phyloP scores from a whole-genome alignment of 2,329 filamentous ascomycete species.

The Coniella vitis region DNA sequence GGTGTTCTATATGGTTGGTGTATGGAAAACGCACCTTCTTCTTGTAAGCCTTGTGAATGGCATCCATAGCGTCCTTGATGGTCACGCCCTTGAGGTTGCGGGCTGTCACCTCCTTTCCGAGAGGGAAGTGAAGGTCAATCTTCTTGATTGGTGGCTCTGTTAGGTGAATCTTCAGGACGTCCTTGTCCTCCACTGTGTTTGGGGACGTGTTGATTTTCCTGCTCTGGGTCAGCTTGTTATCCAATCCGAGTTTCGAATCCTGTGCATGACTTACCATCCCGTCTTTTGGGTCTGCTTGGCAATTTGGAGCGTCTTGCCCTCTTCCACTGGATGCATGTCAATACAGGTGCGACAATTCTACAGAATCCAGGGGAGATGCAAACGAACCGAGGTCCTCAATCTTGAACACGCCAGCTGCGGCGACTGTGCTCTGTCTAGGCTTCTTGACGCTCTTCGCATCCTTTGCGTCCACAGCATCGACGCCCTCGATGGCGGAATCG shows the following conservation, averaged over 20 bases:
- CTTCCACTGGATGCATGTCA: slow-evolving; percentile 46
- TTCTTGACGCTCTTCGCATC: slow-evolving; percentile 58
- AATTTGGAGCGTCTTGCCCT: slow-evolving; percentile 60
- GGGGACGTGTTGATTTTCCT: slow-evolving; percentile 95
- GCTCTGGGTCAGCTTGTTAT: neutral
- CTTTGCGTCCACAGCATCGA: slow-evolving; percentile 65
- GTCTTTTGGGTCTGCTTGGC: slow-evolving; percentile 79
- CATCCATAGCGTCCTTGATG: slow-evolving; percentile 93
- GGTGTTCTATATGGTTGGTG: neutral
- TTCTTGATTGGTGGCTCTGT: slow-evolving; percentile 82
- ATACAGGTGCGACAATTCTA: slow-evolving; percentile 1
- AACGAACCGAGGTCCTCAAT: slow-evolving; percentile 77
- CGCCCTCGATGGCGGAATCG: slow-evolving; percentile 82
- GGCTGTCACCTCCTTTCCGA: slow-evolving; percentile 81
- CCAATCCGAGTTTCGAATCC: no score
- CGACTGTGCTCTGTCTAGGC: slow-evolving; percentile 67
- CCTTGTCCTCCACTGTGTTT: slow-evolving; percentile 70
- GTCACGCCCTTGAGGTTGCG: slow-evolving; percentile 92
- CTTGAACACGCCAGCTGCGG: slow-evolving; percentile 67
- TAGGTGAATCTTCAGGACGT: slow-evolving; percentile 74
- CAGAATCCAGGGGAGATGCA: neutral
- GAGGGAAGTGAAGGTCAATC: slow-evolving; percentile 86
- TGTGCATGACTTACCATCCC: slow-evolving; percentile 73
- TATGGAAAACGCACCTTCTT: slow-evolving; percentile 64
- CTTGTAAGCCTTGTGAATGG: slow-evolving; percentile 93